These are phyloP conservation scores for Casuarina equisetifolia DNA, from an alignment of 306 rosid genomes.

Conservation along the genomic window DNA sequence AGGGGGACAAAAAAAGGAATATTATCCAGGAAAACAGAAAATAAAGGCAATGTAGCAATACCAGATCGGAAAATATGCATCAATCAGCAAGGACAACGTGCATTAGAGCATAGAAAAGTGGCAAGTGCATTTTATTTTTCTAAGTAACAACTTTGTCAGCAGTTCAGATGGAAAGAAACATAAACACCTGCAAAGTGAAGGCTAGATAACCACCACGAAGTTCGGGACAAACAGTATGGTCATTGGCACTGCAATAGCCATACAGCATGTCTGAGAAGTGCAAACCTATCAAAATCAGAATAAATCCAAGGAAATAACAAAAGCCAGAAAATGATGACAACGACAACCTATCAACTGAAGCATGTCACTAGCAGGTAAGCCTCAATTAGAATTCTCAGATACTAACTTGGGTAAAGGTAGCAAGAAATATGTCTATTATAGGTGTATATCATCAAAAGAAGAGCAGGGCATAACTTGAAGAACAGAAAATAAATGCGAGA, in stretches of 20 bases:
- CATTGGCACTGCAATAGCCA: slow-evolving; percentile 60
- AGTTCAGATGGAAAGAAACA: slow-evolving; percentile 15
- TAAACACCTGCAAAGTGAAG: slow-evolving; percentile 70
- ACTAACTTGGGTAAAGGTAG: background rate
- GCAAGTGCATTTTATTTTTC: slow-evolving; percentile 12
- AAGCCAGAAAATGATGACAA: slow-evolving; percentile 9
- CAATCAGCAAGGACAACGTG: background rate
- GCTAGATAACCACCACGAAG: slow-evolving; percentile 90
- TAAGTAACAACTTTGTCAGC: slow-evolving; percentile 8
- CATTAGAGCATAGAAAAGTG: slow-evolving; percentile 4
- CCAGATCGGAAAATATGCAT: background rate
- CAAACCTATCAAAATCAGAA: slow-evolving; percentile 20
- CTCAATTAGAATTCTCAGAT: background rate
- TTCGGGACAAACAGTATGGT: slow-evolving; percentile 62
- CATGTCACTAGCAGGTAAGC: background rate
- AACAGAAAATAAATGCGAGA: background rate
- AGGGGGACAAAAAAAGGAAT: background rate
- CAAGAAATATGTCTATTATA: background rate
- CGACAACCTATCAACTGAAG: background rate
- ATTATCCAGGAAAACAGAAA: slow-evolving; percentile 1
- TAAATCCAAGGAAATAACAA: slow-evolving; percentile 9
- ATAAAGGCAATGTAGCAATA: slow-evolving; percentile 10
- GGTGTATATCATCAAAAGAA: background rate
- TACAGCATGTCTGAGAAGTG: slow-evolving; percentile 10
- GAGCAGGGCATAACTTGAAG: background rate